These are phyloP conservation scores for Amanita rubescens DNA, from an alignment of 768 basidiomycete genomes.

Conservation along the genomic window DNA sequence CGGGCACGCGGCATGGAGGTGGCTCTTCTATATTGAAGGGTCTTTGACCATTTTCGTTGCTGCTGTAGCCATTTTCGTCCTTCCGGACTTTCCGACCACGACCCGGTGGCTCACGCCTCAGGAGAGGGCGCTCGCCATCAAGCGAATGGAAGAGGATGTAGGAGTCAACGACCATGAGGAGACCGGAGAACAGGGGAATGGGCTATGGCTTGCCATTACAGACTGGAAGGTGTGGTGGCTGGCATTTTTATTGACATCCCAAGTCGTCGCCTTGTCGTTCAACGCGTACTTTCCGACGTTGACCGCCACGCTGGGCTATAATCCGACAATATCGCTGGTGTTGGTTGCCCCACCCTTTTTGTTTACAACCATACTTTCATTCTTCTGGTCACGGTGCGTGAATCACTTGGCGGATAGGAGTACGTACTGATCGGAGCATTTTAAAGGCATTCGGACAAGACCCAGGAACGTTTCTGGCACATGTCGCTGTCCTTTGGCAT, in stretches of 20 bases:
- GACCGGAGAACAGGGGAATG: conserved; percentile 33
- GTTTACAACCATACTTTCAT: conserved; percentile 54
- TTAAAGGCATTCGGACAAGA: conserved; percentile 77
- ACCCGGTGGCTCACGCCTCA: conserved; percentile 53
- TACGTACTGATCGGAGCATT: conserved; percentile 4
- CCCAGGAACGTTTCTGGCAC: conserved; percentile 71
- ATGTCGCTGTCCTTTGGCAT: conserved; percentile 46
- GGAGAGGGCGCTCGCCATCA: conserved; percentile 53
- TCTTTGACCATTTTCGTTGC: conserved; percentile 50
- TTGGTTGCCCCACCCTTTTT: conserved; percentile 80
- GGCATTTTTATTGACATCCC: conserved; percentile 50
- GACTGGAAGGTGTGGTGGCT: conserved; percentile 89
- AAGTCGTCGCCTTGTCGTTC: conserved; percentile 63
- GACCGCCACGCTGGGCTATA: conserved; percentile 64
- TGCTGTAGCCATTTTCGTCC: conserved; percentile 52
- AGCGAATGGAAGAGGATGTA: conserved; percentile 61
- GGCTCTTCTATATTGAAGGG: conserved; percentile 76
- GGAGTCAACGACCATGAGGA: conserved; percentile 45
- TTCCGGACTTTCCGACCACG: conserved; percentile 79
- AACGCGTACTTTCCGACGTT: conserved; percentile 79
- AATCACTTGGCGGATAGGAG: background rate
- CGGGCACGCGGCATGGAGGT: conserved; percentile 78
- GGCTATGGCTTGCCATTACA: conserved; percentile 53
- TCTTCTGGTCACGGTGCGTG: conserved; percentile 39
- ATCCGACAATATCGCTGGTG: conserved; percentile 56